These are phyloP conservation scores for Pholiota molesta DNA, from an alignment of 768 basidiomycete species.

Conservation along the genomic window DNA sequence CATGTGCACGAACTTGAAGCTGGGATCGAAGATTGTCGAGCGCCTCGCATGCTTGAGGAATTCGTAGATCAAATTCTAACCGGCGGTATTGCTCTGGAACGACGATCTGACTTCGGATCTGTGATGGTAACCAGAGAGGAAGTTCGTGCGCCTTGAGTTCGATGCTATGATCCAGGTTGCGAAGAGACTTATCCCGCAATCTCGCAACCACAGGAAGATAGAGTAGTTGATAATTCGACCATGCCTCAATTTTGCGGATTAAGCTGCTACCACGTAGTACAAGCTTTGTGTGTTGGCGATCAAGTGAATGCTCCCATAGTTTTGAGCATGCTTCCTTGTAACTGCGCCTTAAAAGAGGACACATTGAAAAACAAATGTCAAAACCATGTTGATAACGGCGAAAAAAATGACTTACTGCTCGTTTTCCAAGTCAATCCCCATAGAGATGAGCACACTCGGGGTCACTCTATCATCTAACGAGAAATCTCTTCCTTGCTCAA, in stretches of 20 bases:
- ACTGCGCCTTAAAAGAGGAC: neutral
- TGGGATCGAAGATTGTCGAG: neutral
- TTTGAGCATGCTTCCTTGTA: neutral
- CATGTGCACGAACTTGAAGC: neutral
- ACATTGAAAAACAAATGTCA: too few species aligned
- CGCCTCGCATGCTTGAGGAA: conserved; percentile 5
- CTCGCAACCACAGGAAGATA: neutral
- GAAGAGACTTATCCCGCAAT: neutral
- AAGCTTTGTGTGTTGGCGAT: neutral
- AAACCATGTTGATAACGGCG: too few species aligned
- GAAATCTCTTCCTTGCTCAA: neutral
- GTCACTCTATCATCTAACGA: neutral
- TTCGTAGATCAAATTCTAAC: neutral
- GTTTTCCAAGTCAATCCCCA: neutral
- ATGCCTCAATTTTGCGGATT: neutral
- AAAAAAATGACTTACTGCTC: neutral
- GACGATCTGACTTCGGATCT: neutral
- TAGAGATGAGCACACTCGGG: neutral
- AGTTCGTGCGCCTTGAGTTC: neutral
- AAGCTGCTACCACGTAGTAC: neutral
- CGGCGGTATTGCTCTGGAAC: neutral
- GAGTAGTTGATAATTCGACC: neutral
- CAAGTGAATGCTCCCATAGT: neutral
- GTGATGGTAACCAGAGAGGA: neutral
- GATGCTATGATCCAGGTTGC: neutral